Evolutionary conservation across 352 stramenopile species (phyloP).

Genomic region (Phytophthora chlamydospora): DNA sequence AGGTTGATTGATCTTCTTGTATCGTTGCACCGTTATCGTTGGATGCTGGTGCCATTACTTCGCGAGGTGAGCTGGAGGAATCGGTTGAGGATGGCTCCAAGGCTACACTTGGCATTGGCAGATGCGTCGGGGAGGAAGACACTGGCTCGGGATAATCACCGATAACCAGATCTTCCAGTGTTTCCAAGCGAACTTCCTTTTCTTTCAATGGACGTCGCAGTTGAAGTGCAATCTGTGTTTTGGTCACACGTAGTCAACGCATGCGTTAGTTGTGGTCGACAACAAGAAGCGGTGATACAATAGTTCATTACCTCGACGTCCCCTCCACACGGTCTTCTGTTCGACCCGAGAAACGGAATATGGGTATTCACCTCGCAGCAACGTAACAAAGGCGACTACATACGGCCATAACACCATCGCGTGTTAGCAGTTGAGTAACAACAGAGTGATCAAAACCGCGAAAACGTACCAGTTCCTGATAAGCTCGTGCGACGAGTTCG

Average conservation of each 20-base stretch:
- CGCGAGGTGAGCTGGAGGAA: neutral
- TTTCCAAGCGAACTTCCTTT: constrained; percentile 55
- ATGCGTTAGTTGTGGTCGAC: constrained; percentile 2
- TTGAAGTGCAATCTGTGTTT: constrained; percentile 65
- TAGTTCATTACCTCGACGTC: constrained; percentile 61
- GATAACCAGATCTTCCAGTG: constrained; percentile 56
- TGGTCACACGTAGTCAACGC: neutral
- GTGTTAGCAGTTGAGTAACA: neutral
- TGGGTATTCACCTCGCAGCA: constrained; percentile 54
- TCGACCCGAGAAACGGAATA: constrained; percentile 72
- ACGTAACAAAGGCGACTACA: constrained; percentile 55
- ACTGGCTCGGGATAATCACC: constrained; percentile 56
- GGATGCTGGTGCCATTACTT: neutral
- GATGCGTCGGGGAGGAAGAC: neutral
- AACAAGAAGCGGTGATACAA: too few relatives aligned
- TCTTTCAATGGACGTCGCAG: constrained; percentile 65
- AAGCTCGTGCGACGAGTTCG: constrained; percentile 67
- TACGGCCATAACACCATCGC: neutral
- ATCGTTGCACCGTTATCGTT: neutral
- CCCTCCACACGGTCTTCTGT: constrained; percentile 67
- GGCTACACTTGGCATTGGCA: constrained; percentile 19
- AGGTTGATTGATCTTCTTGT: constrained; percentile 6
- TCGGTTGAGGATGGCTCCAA: constrained; percentile 10
- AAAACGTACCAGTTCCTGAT: constrained; percentile 64
- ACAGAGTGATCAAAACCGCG: too few relatives aligned